Evolutionary conservation across 2,329 filamentous ascomycete genomes (phyloP).

Genomic region (Ascochyta viciae-villosae): DNA sequence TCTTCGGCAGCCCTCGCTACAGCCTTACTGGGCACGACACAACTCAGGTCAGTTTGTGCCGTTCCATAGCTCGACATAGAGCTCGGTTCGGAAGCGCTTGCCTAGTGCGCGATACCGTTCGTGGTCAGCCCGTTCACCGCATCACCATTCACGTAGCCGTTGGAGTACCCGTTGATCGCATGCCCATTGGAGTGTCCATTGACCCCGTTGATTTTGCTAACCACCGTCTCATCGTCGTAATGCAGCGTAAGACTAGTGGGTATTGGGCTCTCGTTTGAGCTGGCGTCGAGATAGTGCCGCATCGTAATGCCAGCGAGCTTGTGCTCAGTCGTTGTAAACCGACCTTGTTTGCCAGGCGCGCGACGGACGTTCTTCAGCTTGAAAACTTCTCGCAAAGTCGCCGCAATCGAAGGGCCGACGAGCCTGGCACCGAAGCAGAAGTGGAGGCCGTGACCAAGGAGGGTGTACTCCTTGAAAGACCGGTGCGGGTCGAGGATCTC

Average conservation of each 20-base stretch:
- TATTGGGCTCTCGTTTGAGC: conserved; percentile 55
- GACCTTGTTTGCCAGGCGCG: conserved; percentile 40
- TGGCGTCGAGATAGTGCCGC: conserved; percentile 58
- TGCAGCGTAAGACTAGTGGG: conserved; percentile 36
- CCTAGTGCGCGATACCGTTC: conserved; percentile 3
- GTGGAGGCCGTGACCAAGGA: conserved; percentile 43
- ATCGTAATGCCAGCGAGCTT: conserved; percentile 58
- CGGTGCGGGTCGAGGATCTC: conserved; percentile 49
- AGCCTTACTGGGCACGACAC: neutral
- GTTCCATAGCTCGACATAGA: neutral
- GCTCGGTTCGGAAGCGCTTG: neutral
- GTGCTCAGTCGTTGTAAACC: conserved; percentile 54
- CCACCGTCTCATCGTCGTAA: conserved; percentile 32
- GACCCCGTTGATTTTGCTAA: conserved; percentile 13
- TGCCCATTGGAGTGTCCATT: conserved; percentile 15
- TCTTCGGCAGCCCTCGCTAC: neutral
- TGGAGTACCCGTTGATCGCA: conserved; percentile 10
- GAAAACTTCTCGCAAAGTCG: conserved; percentile 44
- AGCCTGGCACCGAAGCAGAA: conserved; percentile 44
- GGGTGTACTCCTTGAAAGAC: conserved; percentile 40
- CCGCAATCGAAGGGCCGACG: conserved; percentile 37
- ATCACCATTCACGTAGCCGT: conserved; percentile 14
- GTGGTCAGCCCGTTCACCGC: conserved; percentile 17
- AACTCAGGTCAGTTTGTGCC: neutral
- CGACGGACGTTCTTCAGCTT: conserved; percentile 43